Base-by-base conservation (phyloP, 2,329 filamentous ascomycete genomes). In the Phoma sp. region DNA sequence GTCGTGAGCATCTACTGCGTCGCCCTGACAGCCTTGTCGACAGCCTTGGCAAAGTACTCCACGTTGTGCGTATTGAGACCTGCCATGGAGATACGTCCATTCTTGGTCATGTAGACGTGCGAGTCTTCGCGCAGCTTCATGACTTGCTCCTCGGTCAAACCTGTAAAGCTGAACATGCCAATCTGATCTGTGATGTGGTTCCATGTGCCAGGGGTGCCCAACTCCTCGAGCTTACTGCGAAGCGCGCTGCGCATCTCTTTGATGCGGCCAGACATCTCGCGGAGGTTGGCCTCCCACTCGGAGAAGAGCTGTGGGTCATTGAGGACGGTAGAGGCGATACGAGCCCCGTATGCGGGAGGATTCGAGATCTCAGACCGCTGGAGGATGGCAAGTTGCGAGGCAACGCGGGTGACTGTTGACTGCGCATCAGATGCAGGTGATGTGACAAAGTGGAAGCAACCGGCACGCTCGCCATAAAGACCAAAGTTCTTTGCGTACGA, bases 141-240 rank as follows among this genome's bases (percentile, higher is more conserved):
- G 7, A 94, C 91, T 74, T 95, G 91, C 59, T 84, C 74, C 78
- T 92, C 89, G 12, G 76, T 84, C 74, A 96, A 78, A 12, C 91
- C 91, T 0, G 91, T 96, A 76, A 96, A 99, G 76, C 89, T 94
- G 81, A 99, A 99, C 95, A 99, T 99, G 80, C 95, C 95, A 73
- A 99, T 99, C 84, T 99, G 95, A 70, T 96, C 91, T 15, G 93
- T 97, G 75, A 99, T 96, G 79, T 99, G 95, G 72, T 93, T 91
- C 95, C 95, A 99, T 13, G 85, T 89, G 29, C 94, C 94, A 0
- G 94, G 94, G 0, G 95, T 97, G 27, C 85, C 86, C 56, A 94
- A 84, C 71, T 88, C 86, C 79, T 98, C 94, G 10, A 99, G 85
- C 77, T 93, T 91, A 51, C 81, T 79, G 45, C 91, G 85, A 66